Evolutionary conservation across 192 early-diverging fungal genomes (phyloP).

Genomic region (Chytriomyces sp.): DNA sequence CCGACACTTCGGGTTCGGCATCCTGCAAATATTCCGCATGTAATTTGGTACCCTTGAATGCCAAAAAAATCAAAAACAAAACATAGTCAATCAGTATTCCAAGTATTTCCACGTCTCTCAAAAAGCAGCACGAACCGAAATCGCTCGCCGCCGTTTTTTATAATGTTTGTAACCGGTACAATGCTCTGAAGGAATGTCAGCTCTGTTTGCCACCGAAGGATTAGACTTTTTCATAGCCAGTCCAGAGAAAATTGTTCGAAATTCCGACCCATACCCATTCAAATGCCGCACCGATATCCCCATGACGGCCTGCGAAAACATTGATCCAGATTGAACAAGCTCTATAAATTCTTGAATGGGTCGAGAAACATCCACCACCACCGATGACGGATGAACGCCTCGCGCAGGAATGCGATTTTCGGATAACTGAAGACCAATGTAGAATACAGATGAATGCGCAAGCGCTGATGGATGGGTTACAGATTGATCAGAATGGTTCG

Average conservation of each 20-base stretch:
- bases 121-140: too few species aligned
- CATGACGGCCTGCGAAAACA: constrained; percentile 70
- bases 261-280: constrained; percentile 42
- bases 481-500: too few species aligned
- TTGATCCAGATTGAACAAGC: constrained; percentile 79
- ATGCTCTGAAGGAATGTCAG: neutral
- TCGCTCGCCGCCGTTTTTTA: neutral
- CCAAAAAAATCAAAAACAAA: too few species aligned
- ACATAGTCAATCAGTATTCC: too few species aligned
- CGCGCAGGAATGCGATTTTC: neutral
- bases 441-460: constrained; percentile 82
- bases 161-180: neutral
- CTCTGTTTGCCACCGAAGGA: neutral
- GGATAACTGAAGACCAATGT: constrained; percentile 81
- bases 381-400: constrained; percentile 49
- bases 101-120: too few species aligned
- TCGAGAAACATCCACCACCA: constrained; percentile 77
- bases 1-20: too few species aligned
- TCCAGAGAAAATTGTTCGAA: constrained; percentile 6
- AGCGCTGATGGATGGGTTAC: too few species aligned
- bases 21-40: too few species aligned
- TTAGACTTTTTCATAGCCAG: neutral
- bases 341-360: constrained; percentile 81
- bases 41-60: too few species aligned
- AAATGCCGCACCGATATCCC: constrained; percentile 61